Base-by-base conservation (phyloP, 2,329 filamentous ascomycete genomes). In the Diaporthe citriasiana region DNA sequence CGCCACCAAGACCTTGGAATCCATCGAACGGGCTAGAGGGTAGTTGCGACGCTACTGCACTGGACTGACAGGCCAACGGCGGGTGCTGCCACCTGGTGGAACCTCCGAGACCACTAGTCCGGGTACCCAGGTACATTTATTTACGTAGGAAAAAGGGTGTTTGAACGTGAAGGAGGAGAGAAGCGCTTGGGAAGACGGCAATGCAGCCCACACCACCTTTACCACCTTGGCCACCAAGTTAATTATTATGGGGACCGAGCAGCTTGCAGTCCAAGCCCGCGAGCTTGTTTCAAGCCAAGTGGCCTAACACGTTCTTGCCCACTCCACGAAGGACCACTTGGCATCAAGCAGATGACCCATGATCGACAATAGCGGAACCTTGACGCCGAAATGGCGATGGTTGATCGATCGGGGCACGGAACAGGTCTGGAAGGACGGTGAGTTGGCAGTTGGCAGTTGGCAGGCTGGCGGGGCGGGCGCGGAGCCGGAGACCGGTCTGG, bases 221-320 rank as follows among this genome's bases (percentile, higher is more conserved):
- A 10, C 47, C 47, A 50, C 33, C 33, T 5, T 19, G 17, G 17
- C 8, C 25, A 30, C 25, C 57, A 45, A 47, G 59, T 33, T 38
- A 15, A 35, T 50, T n/a, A 53, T 66, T 51, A 65, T 65, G 63
- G 63, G 30, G 45, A 25, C 53, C 47, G 40, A 53, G 63, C 45
- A 51, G 45, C 25, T 50, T 30, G 60, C 60, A 35, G 60, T 22
- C 47, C 63, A 68, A 53, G 63, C 13, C 47, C 63, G 47, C 63
- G 63, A 68, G 63, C 63, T 68, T 68, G 63, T 68, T 68, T 68
- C 47, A 68, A 53, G 63, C 63, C 63, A 68, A 68, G 63, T 38
- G 25, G 22, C 13, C 10, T 25, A 25, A 25, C 17, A 66, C 47
- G 27, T 33, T 40, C 7, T 9, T 53, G 63, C 45, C 63, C 45